phyloP scores from a whole-genome alignment of 2,329 filamentous ascomycete species.

The Colletotrichum sidae region DNA sequence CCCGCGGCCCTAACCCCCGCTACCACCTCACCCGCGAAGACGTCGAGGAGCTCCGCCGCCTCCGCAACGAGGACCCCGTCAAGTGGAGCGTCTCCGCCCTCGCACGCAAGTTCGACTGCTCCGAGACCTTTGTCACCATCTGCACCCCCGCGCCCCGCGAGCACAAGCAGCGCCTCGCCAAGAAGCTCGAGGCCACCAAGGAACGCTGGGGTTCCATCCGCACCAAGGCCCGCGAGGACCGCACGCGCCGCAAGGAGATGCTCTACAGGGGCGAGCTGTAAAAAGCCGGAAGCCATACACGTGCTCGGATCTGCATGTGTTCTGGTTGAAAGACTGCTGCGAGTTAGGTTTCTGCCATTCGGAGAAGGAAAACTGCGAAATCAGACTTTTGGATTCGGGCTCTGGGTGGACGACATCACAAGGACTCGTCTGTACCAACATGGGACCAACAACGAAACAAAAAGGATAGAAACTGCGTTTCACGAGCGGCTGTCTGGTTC shows the following conservation, averaged over 20 bases:
- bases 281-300: conserved; percentile 2
- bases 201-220: conserved; percentile 69
- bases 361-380: no score
- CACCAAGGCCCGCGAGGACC: conserved; percentile 66
- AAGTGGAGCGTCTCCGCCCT: conserved; percentile 66
- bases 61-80: conserved; percentile 65
- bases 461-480: not conserved
- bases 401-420: not conserved
- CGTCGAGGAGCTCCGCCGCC: conserved; percentile 69
- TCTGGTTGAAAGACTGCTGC: no score
- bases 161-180: conserved; percentile 59
- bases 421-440: conserved; percentile 17
- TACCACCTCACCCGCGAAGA: conserved; percentile 67
- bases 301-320: no score
- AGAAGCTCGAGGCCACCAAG: conserved; percentile 60
- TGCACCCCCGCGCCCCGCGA: conserved; percentile 62
- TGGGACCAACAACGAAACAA: not conserved
- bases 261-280: conserved; percentile 64
- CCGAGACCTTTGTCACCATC: conserved; percentile 64
- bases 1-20: conserved; percentile 46
- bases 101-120: conserved; percentile 60
- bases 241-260: conserved; percentile 64
- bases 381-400: no score
- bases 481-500: conserved; percentile 5
- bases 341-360: no score